Base-by-base conservation (phyloP, 2,329 filamentous ascomycete genomes). In the Lomentospora prolificans region DNA sequence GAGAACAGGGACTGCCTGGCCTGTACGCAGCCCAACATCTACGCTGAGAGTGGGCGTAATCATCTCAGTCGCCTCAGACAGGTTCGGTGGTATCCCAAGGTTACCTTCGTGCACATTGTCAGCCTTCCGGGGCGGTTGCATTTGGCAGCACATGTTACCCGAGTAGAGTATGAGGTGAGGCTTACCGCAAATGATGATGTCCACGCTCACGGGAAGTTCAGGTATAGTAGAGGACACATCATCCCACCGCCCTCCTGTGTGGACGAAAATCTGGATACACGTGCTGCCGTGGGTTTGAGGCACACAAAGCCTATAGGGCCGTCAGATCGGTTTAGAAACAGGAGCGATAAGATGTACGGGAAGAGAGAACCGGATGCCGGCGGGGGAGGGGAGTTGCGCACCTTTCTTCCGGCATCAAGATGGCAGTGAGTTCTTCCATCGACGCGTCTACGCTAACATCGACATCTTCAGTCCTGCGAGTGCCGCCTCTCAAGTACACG, bases 181-280 rank as follows among this genome's bases (percentile, higher is more conserved):
- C 50, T 31, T 51, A 56, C 54, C 54, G 28, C 50, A 41, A 25
- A 56, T 56, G 25, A 56, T 56, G 12, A 56, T 56, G 27, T 56
- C 54, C 30, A 51, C 54, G 36, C 54, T 56, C 22, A 56, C 54
- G 14, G 48, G 44, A 25, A 56, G 46, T 25, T 51, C 28, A 22
- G 17, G 19, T 56, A 56, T 24, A n/a, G 53, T 28, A 10, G 53
- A 44, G 10, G 22, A 31, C 36, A 25, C 33, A 7, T 51, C 54
- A 51, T 56, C 54, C 54, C 54, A 56, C 19, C 25, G 22, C 22
- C 54, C 54, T 12, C 54, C 54, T 7, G 54, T 56, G 14, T 56
- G 46, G 31, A 56, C 54, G 31, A 56, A 56, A 36, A 56, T 28
- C 24, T 56, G 54, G 22, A 56, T 56, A 51, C 54, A 56, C n/a